These are phyloP conservation scores for Taphrina flavorubra DNA, from an alignment of 1,139 yeast genomes.

Conservation along the genomic window DNA sequence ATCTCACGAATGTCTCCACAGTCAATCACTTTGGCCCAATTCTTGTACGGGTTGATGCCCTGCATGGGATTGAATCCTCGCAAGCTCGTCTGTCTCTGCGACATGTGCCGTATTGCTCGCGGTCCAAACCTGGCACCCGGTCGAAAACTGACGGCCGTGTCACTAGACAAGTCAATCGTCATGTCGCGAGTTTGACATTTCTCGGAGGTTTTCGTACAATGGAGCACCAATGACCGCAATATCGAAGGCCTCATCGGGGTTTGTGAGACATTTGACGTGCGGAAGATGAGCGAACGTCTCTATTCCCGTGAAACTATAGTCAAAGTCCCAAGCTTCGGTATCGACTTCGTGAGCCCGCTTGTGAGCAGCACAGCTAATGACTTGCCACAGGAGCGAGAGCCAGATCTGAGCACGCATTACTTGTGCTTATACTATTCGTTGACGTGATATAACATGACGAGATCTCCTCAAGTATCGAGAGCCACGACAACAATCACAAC, in stretches of 20 bases:
- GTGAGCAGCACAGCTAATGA: constrained; percentile 14
- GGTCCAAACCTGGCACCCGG: constrained; percentile 81
- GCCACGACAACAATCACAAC: too few relatives aligned
- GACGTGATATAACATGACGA: too few relatives aligned
- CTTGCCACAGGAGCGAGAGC: constrained; percentile 3
- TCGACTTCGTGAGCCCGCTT: constrained; percentile 18
- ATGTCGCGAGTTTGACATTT: background rate
- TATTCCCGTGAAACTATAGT: constrained; percentile 57
- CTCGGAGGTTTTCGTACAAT: constrained; percentile 50
- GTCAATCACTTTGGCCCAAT: constrained; percentile 73
- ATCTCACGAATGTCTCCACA: constrained; percentile 79
- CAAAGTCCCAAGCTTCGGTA: constrained; percentile 40
- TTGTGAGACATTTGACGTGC: constrained; percentile 62
- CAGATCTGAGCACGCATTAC: background rate
- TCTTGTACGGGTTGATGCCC: constrained; percentile 64
- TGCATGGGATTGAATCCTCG: constrained; percentile 76
- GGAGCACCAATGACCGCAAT: constrained; percentile 77
- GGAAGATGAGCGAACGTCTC: constrained; percentile 76
- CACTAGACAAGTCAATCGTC: constrained; percentile 12
- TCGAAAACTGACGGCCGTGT: constrained; percentile 31
- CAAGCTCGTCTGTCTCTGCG: constrained; percentile 69
- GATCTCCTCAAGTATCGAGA: too few relatives aligned
- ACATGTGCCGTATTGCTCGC: constrained; percentile 71
- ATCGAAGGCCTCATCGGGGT: constrained; percentile 60
- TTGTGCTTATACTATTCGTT: too few relatives aligned